phyloP scores from a whole-genome alignment of 2,329 filamentous ascomycete genomes.

The Beauveria sp. region DNA sequence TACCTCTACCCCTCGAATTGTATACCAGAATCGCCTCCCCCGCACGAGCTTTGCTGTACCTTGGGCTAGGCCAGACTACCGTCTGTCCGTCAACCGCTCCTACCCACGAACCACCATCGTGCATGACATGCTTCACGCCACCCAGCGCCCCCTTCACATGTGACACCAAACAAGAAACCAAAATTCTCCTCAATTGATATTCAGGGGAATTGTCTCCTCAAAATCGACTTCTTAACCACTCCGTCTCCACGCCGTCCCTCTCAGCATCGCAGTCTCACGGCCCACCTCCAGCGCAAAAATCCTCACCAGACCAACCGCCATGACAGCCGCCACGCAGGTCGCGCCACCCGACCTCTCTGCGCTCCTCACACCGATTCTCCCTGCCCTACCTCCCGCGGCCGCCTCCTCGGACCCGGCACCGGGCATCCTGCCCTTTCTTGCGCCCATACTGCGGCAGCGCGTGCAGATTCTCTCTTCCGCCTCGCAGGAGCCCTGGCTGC shows the following conservation, averaged over 20 bases:
- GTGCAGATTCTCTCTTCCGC: slow-evolving; percentile 56
- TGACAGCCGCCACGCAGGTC: slow-evolving; percentile 13
- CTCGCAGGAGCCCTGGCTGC: slow-evolving; percentile 62
- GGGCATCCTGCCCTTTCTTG: slow-evolving; percentile 51
- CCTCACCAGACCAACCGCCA: slow-evolving; percentile 3
- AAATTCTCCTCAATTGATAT: slow-evolving; percentile 9
- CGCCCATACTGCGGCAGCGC: slow-evolving; percentile 58
- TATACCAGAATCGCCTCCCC: neutral
- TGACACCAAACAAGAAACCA: neutral
- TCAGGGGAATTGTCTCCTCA: neutral
- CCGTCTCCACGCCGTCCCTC: neutral
- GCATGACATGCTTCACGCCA: slow-evolving; percentile 7
- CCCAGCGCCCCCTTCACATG: slow-evolving; percentile 4
- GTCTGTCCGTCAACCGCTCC: neutral
- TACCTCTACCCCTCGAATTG: neutral
- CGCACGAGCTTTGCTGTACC: neutral
- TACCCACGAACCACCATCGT: neutral
- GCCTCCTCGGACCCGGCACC: slow-evolving; percentile 50
- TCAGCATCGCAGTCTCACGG: neutral
- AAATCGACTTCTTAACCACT: neutral
- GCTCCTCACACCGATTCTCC: slow-evolving; percentile 49
- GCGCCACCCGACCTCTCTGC: slow-evolving; percentile 37
- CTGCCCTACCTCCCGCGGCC: slow-evolving; percentile 51
- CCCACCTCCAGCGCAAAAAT: slow-evolving; percentile 18
- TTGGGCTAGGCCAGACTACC: neutral